Percentiles rank a stretch among this genome's conserved stretches.
Conservation (phyloP, 768 basidiomycete genomes). For the Hericium alpestre region DNA sequence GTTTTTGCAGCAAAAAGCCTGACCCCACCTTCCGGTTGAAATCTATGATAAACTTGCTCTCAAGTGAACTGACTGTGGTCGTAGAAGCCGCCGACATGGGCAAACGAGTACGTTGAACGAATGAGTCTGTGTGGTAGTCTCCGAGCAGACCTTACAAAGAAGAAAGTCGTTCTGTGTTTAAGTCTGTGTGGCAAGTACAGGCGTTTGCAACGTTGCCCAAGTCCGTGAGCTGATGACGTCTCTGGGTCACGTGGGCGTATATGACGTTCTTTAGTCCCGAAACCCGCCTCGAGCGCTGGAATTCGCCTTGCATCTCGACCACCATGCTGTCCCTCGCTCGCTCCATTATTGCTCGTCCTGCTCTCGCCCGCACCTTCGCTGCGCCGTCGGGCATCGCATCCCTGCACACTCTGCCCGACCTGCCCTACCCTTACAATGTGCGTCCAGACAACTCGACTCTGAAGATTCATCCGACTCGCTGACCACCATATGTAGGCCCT, state of each 20-base stretch:
- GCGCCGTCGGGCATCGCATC: conserved; percentile 12
- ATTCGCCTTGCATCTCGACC: background rate
- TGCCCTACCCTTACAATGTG: conserved; percentile 72
- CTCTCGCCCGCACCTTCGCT: background rate
- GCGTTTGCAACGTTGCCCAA: no score
- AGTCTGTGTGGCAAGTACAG: no score
- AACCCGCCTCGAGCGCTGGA: background rate
- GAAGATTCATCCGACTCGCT: no score
- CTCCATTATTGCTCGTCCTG: conserved; percentile 1
- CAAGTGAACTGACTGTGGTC: no score
- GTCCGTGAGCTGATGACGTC: background rate
- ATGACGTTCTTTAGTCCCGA: background rate
- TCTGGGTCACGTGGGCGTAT: conserved; percentile 1
- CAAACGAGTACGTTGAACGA: no score
- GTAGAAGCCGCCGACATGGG: no score
- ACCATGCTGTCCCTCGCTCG: background rate
- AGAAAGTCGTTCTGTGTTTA: no score
- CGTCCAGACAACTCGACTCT: background rate
- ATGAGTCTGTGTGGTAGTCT: no score
- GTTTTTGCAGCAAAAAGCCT: no score
- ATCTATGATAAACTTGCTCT: no score
- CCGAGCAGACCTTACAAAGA: no score
- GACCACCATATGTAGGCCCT: conserved; percentile 30
- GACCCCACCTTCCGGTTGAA: no score
- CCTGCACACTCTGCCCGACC: conserved; percentile 51